Percentiles rank a stretch among this genome's conserved stretches.
Conservation (phyloP, 441 rosid species). For the Populus hybrid region DNA sequence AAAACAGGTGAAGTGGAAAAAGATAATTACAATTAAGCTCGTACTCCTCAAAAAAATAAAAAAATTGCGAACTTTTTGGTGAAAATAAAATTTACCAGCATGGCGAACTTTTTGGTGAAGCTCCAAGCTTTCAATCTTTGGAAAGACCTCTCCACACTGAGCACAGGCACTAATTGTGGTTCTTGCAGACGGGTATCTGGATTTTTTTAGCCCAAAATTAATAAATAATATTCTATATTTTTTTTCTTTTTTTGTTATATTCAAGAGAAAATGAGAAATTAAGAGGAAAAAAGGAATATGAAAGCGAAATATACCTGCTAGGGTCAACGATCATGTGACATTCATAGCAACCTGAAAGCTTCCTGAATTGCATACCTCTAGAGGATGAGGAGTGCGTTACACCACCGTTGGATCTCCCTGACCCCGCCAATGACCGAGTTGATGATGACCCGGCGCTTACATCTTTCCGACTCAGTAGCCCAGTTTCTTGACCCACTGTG, state of each 20-base stretch:
- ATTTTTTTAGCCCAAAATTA: neutral
- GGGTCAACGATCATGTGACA: slow-evolving; percentile 94
- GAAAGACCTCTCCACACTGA: slow-evolving; percentile 91
- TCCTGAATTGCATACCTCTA: slow-evolving; percentile 85
- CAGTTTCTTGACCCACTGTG: slow-evolving; percentile 59
- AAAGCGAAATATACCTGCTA: slow-evolving; percentile 47
- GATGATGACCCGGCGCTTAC: slow-evolving; percentile 34
- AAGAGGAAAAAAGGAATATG: neutral
- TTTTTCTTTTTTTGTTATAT: no score
- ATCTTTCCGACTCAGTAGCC: slow-evolving; percentile 52
- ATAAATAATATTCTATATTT: neutral
- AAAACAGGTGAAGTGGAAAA: no score
- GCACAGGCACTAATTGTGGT: slow-evolving; percentile 62
- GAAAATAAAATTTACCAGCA: slow-evolving; percentile 53
- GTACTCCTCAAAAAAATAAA: no score
- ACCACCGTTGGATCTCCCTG: slow-evolving; percentile 47
- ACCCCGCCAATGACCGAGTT: slow-evolving; percentile 45
- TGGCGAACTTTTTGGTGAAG: slow-evolving; percentile 97
- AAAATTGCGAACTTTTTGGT: neutral
- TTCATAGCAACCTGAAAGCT: slow-evolving; percentile 95
- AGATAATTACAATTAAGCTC: no score
- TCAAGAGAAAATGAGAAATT: neutral
- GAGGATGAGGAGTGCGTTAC: slow-evolving; percentile 41
- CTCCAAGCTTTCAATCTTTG: slow-evolving; percentile 87
- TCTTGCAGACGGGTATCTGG: slow-evolving; percentile 74